A percentile compares a stretch with the other conserved stretches of the same genome.
These are phyloP conservation scores for Kwoniella mangroviensis DNA, from an alignment of 768 basidiomycete species.

Conservation along the genomic window DNA sequence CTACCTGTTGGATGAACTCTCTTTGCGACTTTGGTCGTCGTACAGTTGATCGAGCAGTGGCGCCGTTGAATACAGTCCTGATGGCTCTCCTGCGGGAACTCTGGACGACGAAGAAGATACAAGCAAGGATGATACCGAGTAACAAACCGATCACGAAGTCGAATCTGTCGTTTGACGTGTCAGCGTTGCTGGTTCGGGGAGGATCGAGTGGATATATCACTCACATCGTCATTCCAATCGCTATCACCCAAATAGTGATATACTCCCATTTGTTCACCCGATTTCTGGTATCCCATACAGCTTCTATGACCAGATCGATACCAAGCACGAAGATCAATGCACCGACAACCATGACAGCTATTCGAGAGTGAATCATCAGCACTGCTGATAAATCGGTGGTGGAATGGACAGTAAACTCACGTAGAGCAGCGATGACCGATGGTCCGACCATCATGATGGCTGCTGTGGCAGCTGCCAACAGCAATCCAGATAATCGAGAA, in stretches of 20 bases:
- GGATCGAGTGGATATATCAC: conserved; percentile 36
- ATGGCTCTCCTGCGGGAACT: conserved; percentile 86
- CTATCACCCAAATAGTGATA: conserved; percentile 59
- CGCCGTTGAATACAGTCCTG: conserved; percentile 78
- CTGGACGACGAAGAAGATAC: conserved; percentile 97
- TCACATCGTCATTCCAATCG: conserved; percentile 76
- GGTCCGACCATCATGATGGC: conserved; percentile 80
- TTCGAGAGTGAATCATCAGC: not conserved
- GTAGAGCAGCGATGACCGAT: conserved; percentile 86
- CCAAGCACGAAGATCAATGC: conserved; percentile 93
- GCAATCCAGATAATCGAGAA: conserved; percentile 78
- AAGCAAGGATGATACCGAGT: conserved; percentile 89
- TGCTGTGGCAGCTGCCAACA: conserved; percentile 77
- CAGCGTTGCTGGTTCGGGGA: not conserved
- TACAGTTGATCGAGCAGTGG: conserved; percentile 85
- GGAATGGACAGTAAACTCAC: conserved; percentile 62
- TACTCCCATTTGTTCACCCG: conserved; percentile 74
- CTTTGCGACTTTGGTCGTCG: conserved; percentile 84
- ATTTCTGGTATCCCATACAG: conserved; percentile 91
- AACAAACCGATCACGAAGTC: conserved; percentile 94
- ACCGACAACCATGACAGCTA: conserved; percentile 88
- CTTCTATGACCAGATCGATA: conserved; percentile 91
- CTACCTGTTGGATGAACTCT: conserved; percentile 87
- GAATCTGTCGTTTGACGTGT: conserved; percentile 49
- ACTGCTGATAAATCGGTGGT: not conserved